A percentile compares a stretch with the other conserved stretches of the same genome.
Evolutionary conservation across 805 yeast genomes (phyloP).

Genomic region (Ascoidea tarda): DNA sequence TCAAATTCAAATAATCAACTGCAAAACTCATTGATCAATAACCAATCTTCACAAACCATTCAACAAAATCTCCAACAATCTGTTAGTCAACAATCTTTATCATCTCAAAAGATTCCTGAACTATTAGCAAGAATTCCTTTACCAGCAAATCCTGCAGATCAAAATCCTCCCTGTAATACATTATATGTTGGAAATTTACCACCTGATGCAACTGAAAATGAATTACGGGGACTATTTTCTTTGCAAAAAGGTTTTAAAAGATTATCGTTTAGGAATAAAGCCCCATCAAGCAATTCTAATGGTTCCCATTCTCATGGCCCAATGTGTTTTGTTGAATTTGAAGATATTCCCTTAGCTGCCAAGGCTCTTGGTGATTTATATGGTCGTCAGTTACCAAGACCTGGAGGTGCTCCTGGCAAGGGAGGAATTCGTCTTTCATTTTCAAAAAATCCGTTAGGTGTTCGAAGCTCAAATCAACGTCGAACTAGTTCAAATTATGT

Average conservation of each 20-base stretch:
- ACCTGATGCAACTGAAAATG: constrained; percentile 92
- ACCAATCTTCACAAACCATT: neutral
- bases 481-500: constrained; percentile 18
- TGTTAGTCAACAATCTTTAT: constrained; percentile 5
- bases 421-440: constrained; percentile 93
- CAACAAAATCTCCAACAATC: constrained; percentile 1
- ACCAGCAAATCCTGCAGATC: constrained; percentile 97
- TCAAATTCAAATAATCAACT: constrained; percentile 8
- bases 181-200: constrained; percentile 94
- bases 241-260: constrained; percentile 89
- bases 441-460: constrained; percentile 94
- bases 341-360: constrained; percentile 88
- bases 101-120: constrained; percentile 26
- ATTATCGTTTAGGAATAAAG: constrained; percentile 70
- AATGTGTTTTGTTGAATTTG: constrained; percentile 98
- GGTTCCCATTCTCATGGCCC: constrained; percentile 64
- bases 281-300: constrained; percentile 24
- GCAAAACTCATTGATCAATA: constrained; percentile 10
- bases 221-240: constrained; percentile 73
- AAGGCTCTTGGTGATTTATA: constrained; percentile 87
- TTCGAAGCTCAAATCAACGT: constrained; percentile 54
- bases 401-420: constrained; percentile 54
- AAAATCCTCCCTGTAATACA: constrained; percentile 97
- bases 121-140: constrained; percentile 72
- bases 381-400: constrained; percentile 81